Percentiles rank a stretch among this genome's conserved stretches.
Evolutionary conservation across 176 grass and related monocot species (phyloP).

Genomic region (Triticum dicoccoides): DNA sequence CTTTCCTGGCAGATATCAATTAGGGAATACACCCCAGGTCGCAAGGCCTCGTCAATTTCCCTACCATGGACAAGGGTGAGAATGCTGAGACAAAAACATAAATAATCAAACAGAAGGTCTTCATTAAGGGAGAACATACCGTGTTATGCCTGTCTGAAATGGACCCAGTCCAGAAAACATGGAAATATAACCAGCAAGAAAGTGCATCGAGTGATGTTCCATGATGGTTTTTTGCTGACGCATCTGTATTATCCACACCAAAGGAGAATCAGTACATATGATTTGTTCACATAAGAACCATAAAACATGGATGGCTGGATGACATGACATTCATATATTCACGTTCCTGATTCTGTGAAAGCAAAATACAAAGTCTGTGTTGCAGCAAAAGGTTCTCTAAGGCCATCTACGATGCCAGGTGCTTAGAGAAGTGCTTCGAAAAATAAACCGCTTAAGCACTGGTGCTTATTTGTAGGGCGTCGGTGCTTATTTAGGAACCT

Average conservation of each 20-base stretch:
- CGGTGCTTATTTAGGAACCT: background rate
- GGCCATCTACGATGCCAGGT: background rate
- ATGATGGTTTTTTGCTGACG: conserved; percentile 78
- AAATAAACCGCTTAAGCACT: background rate
- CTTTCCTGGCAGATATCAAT: conserved; percentile 89
- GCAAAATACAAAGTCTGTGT: conserved; percentile 9
- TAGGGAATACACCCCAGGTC: conserved; percentile 89
- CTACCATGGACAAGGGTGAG: conserved; percentile 35
- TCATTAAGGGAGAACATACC: conserved; percentile 41
- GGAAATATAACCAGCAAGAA: conserved; percentile 83
- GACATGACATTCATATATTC: conserved; percentile 13
- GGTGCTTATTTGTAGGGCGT: background rate
- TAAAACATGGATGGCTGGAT: conserved; percentile 13
- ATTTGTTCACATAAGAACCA: conserved; percentile 2
- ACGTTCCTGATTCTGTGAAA: conserved; percentile 12
- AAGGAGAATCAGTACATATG: conserved; percentile 26
- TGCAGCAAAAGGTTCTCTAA: conserved; percentile 4
- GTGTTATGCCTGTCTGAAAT: conserved; percentile 72
- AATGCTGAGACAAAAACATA: conserved; percentile 9
- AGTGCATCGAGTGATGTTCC: conserved; percentile 62
- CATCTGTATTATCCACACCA: conserved; percentile 61
- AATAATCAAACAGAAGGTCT: background rate
- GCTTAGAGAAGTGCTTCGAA: background rate
- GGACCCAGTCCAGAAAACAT: conserved; percentile 84
- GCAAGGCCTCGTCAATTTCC: conserved; percentile 81